Percentiles rank a stretch among this genome's conserved stretches.
Conservation (phyloP, 371 early-diverging fungal genomes). For the Phascolomyces articulosus region DNA sequence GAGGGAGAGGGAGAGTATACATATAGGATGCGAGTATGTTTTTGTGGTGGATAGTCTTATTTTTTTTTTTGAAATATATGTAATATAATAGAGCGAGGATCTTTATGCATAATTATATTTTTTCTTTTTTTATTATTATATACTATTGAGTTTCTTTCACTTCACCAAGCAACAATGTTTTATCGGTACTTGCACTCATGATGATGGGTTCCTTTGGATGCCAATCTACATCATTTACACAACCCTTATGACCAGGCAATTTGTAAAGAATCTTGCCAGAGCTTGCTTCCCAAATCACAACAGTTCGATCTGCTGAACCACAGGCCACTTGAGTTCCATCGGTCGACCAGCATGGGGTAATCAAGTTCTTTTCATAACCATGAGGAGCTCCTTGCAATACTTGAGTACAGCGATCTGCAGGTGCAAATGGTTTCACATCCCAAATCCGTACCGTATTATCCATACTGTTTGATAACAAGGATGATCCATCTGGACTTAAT, state of each 20-base stretch:
- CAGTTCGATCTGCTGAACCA: slow-evolving; percentile 92
- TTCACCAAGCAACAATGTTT: slow-evolving; percentile 88
- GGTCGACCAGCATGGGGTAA: slow-evolving; percentile 87
- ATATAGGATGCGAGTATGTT: no score
- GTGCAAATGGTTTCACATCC: slow-evolving; percentile 92
- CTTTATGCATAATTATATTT: no score
- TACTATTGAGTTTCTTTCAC: slow-evolving; percentile 41
- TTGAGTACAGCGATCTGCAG: slow-evolving; percentile 65
- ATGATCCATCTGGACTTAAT: slow-evolving; percentile 82
- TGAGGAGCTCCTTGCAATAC: slow-evolving; percentile 91
- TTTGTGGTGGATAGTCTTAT: no score
- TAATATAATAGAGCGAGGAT: neutral
- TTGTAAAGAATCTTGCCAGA: slow-evolving; percentile 88
- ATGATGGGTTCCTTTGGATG: slow-evolving; percentile 91
- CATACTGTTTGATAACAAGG: slow-evolving; percentile 85
- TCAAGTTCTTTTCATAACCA: slow-evolving; percentile 91
- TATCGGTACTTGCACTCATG: slow-evolving; percentile 85
- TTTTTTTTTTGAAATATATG: no score
- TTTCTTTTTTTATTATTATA: neutral
- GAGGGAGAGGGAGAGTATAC: no score
- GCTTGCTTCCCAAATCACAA: slow-evolving; percentile 94
- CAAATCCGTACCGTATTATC: slow-evolving; percentile 96
- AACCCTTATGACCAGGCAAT: slow-evolving; percentile 96
- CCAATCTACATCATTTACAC: slow-evolving; percentile 97
- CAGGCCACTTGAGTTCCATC: slow-evolving; percentile 90